Percentiles rank a stretch among this genome's conserved stretches.
phyloP scores from a whole-genome alignment of 2,329 filamentous ascomycete species.

The Phialophora macrospora region DNA sequence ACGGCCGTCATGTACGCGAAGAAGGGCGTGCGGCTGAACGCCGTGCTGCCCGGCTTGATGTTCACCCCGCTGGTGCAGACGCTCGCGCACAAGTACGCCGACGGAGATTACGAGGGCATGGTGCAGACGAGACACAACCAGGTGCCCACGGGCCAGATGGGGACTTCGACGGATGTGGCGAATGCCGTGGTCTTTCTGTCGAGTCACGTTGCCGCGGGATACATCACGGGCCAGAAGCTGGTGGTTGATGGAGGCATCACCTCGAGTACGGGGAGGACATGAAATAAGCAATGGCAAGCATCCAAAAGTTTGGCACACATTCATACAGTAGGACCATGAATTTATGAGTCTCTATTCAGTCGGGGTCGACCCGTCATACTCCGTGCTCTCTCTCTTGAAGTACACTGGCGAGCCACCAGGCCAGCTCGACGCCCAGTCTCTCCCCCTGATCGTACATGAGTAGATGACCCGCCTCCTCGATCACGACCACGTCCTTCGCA shows the following conservation, averaged over 20 bases:
- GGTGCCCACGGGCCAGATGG: constrained; percentile 65
- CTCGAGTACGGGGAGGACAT: constrained; percentile 37
- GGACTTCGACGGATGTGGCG: constrained; percentile 64
- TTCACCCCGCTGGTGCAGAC: constrained; percentile 58
- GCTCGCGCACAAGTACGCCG: constrained; percentile 53
- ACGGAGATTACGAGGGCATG: constrained; percentile 57
- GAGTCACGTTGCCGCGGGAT: constrained; percentile 60
- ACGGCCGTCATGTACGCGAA: constrained; percentile 55
- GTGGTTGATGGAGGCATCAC: constrained; percentile 55
- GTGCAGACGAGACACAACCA: constrained; percentile 58
- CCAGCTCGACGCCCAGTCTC: constrained; percentile 48
- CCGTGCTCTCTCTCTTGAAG: too few relatives aligned
- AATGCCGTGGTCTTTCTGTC: constrained; percentile 63
- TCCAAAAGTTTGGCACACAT: too few relatives aligned
- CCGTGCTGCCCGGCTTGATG: constrained; percentile 62
- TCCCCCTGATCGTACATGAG: constrained; percentile 52
- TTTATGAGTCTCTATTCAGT: too few relatives aligned
- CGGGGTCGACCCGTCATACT: too few relatives aligned
- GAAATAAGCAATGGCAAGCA: constrained; percentile 29
- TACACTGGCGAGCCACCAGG: constrained; percentile 42
- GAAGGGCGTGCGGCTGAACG: constrained; percentile 58
- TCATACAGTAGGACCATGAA: too few relatives aligned
- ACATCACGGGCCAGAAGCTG: constrained; percentile 64
- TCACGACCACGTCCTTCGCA: constrained; percentile 44
- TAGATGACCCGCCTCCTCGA: constrained; percentile 52